Conservation (phyloP, 306 rosid species). For the Begonia fuchsioides region DNA sequence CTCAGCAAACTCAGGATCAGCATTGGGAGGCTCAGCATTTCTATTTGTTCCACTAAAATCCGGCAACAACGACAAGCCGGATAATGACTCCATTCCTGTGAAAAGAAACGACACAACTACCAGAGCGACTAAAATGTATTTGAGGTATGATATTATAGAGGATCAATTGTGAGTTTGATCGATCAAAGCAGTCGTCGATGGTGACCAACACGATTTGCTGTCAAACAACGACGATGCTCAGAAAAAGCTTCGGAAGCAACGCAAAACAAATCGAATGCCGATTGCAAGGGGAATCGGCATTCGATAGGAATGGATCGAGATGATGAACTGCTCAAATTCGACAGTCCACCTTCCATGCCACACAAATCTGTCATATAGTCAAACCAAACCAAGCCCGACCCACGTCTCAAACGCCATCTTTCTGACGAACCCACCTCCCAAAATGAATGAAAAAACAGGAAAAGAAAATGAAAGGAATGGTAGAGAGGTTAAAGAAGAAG, state of each 20-base stretch:
- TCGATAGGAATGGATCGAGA: constrained; percentile 29
- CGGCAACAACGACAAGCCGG: constrained; percentile 20
- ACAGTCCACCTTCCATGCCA: constrained; percentile 40
- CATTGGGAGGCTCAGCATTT: constrained; percentile 23
- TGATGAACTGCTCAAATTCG: constrained; percentile 33
- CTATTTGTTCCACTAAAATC: constrained; percentile 13
- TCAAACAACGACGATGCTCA: constrained; percentile 17
- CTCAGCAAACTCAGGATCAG: constrained; percentile 42
- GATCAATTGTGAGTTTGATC: neutral
- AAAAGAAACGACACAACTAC: constrained; percentile 17
- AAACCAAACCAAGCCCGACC: constrained; percentile 20
- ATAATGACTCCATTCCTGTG: constrained; percentile 30
- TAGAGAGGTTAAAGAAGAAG: neutral
- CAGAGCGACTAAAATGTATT: constrained; percentile 9
- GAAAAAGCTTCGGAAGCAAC: constrained; percentile 34
- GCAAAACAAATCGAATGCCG: constrained; percentile 53
- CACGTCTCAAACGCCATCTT: constrained; percentile 34
- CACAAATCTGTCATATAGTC: constrained; percentile 17
- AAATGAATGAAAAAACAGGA: constrained; percentile 3
- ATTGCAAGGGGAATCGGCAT: constrained; percentile 45
- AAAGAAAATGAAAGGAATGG: neutral
- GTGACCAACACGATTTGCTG: constrained; percentile 10
- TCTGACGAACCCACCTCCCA: constrained; percentile 13
- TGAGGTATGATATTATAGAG: neutral
- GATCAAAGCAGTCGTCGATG: constrained; percentile 16